These are phyloP conservation scores for Cutaneotrichosporon spelunceum DNA, from an alignment of 1,284 basidiomycete genomes.

Conservation along the genomic window DNA sequence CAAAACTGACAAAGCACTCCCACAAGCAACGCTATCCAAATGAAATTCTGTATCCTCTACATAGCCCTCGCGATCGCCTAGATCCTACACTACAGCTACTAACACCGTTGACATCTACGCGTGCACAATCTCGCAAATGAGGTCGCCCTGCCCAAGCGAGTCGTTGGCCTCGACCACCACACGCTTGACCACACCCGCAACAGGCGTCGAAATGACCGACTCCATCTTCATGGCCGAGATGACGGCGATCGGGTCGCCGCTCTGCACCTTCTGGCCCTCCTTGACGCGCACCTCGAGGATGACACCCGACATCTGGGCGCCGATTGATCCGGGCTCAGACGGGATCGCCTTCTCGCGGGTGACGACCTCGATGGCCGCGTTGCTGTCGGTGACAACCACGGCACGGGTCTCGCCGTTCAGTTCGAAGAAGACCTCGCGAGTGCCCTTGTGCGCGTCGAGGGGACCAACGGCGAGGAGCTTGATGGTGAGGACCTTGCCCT, in stretches of 20 bases:
- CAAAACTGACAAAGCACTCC: too few relatives aligned
- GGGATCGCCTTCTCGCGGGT: constrained; percentile 83
- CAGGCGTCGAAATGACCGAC: constrained; percentile 89
- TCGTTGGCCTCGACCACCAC: constrained; percentile 72
- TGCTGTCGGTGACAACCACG: constrained; percentile 90
- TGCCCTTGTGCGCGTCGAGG: constrained; percentile 83
- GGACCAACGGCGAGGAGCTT: constrained; percentile 93
- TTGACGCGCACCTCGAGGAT: constrained; percentile 96
- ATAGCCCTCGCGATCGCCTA: not conserved
- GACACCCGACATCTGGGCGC: constrained; percentile 78
- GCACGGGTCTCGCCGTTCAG: constrained; percentile 88
- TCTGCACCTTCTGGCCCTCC: constrained; percentile 95
- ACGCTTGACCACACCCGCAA: constrained; percentile 90
- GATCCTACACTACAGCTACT: constrained; percentile 1
- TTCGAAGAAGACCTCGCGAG: constrained; percentile 96
- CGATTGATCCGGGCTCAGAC: constrained; percentile 88
- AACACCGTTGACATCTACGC: not conserved
- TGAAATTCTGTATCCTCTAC: not conserved
- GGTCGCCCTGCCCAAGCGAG: constrained; percentile 51
- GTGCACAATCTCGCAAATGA: constrained; percentile 42
- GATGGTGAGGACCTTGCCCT: constrained; percentile 95
- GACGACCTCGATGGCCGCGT: constrained; percentile 90
- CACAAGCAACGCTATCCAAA: too few relatives aligned
- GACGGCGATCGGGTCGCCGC: constrained; percentile 70
- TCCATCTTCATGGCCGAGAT: constrained; percentile 95